Evolutionary conservation across 441 rosid genomes (phyloP), one percentile per base, ranked within the genome.

Genomic region (Populus trichocarpa): DNA sequence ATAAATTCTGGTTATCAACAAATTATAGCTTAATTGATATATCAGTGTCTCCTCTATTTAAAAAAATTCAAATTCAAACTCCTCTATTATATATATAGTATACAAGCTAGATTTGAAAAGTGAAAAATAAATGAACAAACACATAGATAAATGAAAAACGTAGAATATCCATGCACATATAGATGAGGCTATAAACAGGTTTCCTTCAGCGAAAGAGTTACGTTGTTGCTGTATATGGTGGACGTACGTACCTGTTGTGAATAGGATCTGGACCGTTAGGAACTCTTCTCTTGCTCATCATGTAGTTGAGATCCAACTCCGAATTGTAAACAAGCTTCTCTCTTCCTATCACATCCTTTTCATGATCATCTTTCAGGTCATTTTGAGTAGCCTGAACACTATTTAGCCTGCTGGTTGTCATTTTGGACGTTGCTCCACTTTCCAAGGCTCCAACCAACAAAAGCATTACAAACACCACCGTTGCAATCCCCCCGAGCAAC

Each of bases 241-340:
- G 10, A 46, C 22, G 18, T 66, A 57, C 25, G 77, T 78, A 93
- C 98, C 98, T 92, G 90, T 93, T 95, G 69, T 93, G 99, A 82
- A 92, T 93, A 83, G 99, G 97, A 87, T 95, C 99, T 12, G 97
- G 92, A 69, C 98, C 99, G 70, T 90, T 90, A 25, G 99, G 98
- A 40, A 95, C 96, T 87, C 84, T 86, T 85, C 99, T 84, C 76
- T 89, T 92, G 92, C 91, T 87, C 80, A 79, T 80, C 87, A 85
- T 81, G 82, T 79, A 89, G 83, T 88, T 84, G 77, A 86, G 81
- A 81, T 90, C 88, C 77, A 79, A 76, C 80, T 75, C 84, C 13
- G 85, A 84, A 75, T 82, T 80, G 75, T 81, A 80, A 73, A 71
- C 75, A 38, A 83, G 78, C 77, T 85, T 81, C 28, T 78, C 85